phyloP scores from a whole-genome alignment of 176 grass and related monocot genomes.

The Phragmites australis region DNA sequence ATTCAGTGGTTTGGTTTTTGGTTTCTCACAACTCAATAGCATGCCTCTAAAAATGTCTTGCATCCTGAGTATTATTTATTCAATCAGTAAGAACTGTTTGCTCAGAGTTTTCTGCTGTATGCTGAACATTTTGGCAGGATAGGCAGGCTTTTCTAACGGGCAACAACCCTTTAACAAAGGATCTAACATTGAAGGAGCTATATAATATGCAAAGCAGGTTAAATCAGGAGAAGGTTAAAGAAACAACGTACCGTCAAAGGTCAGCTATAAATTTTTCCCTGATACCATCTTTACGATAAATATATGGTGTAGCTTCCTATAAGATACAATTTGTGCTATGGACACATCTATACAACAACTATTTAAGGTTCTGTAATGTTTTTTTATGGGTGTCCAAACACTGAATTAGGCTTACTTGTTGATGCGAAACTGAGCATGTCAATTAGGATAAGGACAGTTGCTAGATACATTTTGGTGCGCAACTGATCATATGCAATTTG shows the following conservation, averaged over 20 bases:
- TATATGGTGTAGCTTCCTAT: constrained; percentile 8
- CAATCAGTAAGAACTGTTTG: constrained; percentile 1
- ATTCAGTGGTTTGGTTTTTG: background rate
- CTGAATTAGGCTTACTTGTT: background rate
- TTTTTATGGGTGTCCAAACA: constrained; percentile 13
- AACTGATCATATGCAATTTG: too few relatives aligned
- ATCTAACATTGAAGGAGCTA: constrained; percentile 76
- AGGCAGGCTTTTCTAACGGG: constrained; percentile 64
- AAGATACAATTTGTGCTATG: background rate
- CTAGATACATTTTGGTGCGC: too few relatives aligned
- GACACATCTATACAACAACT: constrained; percentile 16
- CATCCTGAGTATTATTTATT: background rate
- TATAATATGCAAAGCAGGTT: constrained; percentile 85
- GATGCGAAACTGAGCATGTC: background rate
- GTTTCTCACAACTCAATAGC: constrained; percentile 11
- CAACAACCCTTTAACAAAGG: constrained; percentile 67
- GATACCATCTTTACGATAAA: background rate
- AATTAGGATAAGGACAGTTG: too few relatives aligned
- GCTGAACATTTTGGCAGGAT: constrained; percentile 55
- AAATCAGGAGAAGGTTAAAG: constrained; percentile 85
- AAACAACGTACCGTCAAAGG: constrained; percentile 63
- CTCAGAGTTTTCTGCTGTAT: constrained; percentile 9
- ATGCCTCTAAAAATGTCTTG: constrained; percentile 19
- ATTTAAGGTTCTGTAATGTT: background rate
- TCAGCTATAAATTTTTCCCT: constrained; percentile 33